Base-by-base conservation (phyloP, 805 yeast genomes). In the Hanseniaspora vineae region DNA sequence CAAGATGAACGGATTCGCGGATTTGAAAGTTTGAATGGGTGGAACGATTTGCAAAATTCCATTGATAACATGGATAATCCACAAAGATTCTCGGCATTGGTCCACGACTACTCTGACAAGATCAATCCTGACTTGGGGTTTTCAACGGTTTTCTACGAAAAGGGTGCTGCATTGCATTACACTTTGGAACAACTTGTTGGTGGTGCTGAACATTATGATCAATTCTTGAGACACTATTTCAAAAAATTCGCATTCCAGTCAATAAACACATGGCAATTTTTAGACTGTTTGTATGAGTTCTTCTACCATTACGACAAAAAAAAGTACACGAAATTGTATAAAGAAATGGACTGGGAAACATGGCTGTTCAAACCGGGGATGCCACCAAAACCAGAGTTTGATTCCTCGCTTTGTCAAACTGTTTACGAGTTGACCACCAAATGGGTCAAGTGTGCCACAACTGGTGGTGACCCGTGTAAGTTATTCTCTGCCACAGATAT, bases 41-140 rank as follows among this genome's bases (percentile, higher is more conserved):
- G 96, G 96, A 77, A 78, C 47, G 92, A 81, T 56, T 72, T 88
- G 58, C 78, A 75, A 45, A 77, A 78, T 51, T 68, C 87, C 11
- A 76, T 87, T 51, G 69, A 71, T 35, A 67, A 81, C n/a, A 76
- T 84, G 77, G 81, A 82, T 31, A 70, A 70, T 14, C 63, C 67
- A 48, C 58, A 67, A 49, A 66, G 78, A 60, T 81, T 75, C 67
- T 69, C 83, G 32, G 71, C 76, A 44, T 72, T 88, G 55, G 79
- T 85, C 19, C 89, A 84, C 57, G 72, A 84, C 61, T 72, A 87
- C 56, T 73, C 81, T 57, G 80, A 76, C 57, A 72, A 77, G 43
- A 67, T 75, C 42, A 95, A 86, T 60, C 96, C 96, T 6, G 96
- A 88, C 64, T 95, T 87, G 56, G 81, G 94, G 0, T 88, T 86